Percentiles rank a stretch among this genome's conserved stretches.
phyloP scores from a whole-genome alignment of 2,329 filamentous ascomycete genomes.

The Colletotrichum sp. region DNA sequence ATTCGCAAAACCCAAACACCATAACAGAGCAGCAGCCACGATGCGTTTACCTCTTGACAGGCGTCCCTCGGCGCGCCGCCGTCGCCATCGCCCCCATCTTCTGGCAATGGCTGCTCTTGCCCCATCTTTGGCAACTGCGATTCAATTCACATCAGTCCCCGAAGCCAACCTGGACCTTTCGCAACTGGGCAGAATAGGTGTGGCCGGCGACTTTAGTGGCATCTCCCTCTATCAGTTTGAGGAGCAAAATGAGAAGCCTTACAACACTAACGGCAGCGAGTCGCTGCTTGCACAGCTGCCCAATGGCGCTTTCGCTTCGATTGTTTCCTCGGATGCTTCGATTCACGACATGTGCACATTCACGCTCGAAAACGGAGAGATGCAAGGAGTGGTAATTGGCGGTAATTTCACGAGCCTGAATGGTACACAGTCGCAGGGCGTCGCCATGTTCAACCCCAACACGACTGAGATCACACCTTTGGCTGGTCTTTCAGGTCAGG shows the following conservation, averaged over 20 bases:
- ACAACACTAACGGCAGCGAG: slow-evolving; percentile 78
- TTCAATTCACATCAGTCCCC: slow-evolving; percentile 67
- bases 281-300: slow-evolving; percentile 83
- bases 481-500: slow-evolving; percentile 80
- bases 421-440: slow-evolving; percentile 74
- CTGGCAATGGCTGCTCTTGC: slow-evolving; percentile 46
- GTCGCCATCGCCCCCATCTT: slow-evolving; percentile 38
- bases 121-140: slow-evolving; percentile 49
- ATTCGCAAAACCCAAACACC: neutral
- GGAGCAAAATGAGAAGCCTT: slow-evolving; percentile 74
- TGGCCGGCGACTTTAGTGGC: slow-evolving; percentile 89
- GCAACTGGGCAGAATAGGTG: slow-evolving; percentile 79
- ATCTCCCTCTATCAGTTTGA: slow-evolving; percentile 89
- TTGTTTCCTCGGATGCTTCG: slow-evolving; percentile 80
- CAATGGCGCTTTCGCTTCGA: slow-evolving; percentile 79
- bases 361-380: slow-evolving; percentile 66
- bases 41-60: slow-evolving; percentile 55
- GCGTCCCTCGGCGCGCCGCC: slow-evolving; percentile 47
- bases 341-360: slow-evolving; percentile 91
- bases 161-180: slow-evolving; percentile 79
- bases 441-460: slow-evolving; percentile 81
- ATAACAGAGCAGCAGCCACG: slow-evolving; percentile 24
- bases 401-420: slow-evolving; percentile 96
- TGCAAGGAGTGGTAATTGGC: slow-evolving; percentile 81
- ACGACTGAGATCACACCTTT: slow-evolving; percentile 75